A percentile compares a stretch with the other conserved stretches of the same genome.
Evolutionary conservation across 495 filamentous ascomycete species (phyloP).

Genomic region (Saxophila tyrrhenica): DNA sequence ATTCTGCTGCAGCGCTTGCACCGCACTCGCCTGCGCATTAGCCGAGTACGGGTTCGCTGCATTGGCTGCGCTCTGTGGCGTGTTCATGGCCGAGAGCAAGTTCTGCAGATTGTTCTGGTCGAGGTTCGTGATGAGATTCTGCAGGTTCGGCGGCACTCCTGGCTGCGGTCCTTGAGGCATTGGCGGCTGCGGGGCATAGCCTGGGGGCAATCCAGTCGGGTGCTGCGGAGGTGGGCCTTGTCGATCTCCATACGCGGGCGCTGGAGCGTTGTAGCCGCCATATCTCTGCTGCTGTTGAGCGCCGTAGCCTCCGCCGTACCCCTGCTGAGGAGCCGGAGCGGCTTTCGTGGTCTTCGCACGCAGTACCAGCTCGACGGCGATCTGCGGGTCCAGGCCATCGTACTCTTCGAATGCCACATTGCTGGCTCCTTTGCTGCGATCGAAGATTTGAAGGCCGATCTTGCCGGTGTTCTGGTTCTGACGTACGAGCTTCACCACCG

Average conservation of each 20-base stretch:
- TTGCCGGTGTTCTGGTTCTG: slow-evolving; percentile 55
- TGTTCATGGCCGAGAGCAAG: slow-evolving; percentile 51
- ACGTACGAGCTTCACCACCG: slow-evolving; percentile 62
- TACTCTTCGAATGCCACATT: slow-evolving; percentile 79
- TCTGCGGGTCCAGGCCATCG: slow-evolving; percentile 59
- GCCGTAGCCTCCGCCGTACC: neutral
- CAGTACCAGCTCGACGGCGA: slow-evolving; percentile 68
- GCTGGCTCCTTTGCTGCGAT: slow-evolving; percentile 60
- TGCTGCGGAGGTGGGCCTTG: slow-evolving; percentile 18
- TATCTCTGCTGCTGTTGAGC: slow-evolving; percentile 29
- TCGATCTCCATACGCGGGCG: slow-evolving; percentile 21
- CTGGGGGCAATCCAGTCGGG: slow-evolving; percentile 11
- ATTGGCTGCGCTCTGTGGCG: slow-evolving; percentile 1
- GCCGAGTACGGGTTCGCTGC: neutral
- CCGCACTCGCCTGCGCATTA: neutral
- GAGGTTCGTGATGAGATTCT: slow-evolving; percentile 48
- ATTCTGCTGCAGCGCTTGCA: slow-evolving; percentile 1
- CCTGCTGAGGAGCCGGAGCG: neutral
- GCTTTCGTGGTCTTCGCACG: slow-evolving; percentile 53
- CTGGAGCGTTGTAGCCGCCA: neutral
- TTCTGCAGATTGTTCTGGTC: slow-evolving; percentile 63
- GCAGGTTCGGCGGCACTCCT: slow-evolving; percentile 35
- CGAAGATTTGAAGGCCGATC: slow-evolving; percentile 74
- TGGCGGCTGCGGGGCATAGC: slow-evolving; percentile 20
- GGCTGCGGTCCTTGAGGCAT: slow-evolving; percentile 19